Percentiles rank a stretch among this genome's conserved stretches.
Evolutionary conservation across 208 protist genomes (phyloP).

Genomic region (Trypanosoma boissoni): DNA sequence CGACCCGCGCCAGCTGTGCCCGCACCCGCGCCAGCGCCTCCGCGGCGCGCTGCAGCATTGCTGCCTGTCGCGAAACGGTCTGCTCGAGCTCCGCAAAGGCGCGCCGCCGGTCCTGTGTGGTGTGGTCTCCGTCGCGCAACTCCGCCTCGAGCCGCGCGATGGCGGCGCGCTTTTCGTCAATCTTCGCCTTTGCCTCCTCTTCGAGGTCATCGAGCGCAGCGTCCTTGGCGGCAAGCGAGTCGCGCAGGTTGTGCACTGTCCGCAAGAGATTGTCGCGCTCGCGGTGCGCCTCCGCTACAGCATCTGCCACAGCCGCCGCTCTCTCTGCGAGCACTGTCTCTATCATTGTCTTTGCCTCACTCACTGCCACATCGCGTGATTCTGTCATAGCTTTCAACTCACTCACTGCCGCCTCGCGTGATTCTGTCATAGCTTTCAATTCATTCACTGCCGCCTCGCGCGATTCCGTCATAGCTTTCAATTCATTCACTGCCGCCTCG

Average conservation of each 20-base stretch:
- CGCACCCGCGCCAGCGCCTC: constrained; percentile 22
- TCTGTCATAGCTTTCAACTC: too few species aligned
- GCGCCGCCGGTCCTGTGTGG: neutral
- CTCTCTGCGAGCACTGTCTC: constrained; percentile 5
- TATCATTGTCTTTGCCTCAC: too few species aligned
- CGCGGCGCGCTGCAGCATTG: constrained; percentile 21
- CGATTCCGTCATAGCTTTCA: too few species aligned
- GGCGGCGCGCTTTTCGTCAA: constrained; percentile 61
- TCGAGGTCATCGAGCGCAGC: constrained; percentile 52
- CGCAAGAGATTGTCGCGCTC: constrained; percentile 76
- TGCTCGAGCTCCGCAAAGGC: neutral
- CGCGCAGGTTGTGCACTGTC: constrained; percentile 64
- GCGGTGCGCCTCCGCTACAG: neutral
- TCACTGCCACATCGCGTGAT: too few species aligned
- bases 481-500: too few species aligned
- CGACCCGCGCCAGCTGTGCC: constrained; percentile 15
- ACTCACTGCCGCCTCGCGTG: too few species aligned
- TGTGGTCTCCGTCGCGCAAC: constrained; percentile 3
- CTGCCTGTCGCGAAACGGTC: constrained; percentile 19
- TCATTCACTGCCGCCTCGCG: too few species aligned
- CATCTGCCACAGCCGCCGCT: neutral
- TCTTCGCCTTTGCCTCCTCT: constrained; percentile 63
- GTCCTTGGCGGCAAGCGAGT: constrained; percentile 58
- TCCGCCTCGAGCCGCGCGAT: constrained; percentile 53
- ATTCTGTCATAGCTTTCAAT: too few species aligned